These are phyloP conservation scores for Lactifluus hygrophoroides DNA, from an alignment of 768 basidiomycete genomes.

Conservation along the genomic window DNA sequence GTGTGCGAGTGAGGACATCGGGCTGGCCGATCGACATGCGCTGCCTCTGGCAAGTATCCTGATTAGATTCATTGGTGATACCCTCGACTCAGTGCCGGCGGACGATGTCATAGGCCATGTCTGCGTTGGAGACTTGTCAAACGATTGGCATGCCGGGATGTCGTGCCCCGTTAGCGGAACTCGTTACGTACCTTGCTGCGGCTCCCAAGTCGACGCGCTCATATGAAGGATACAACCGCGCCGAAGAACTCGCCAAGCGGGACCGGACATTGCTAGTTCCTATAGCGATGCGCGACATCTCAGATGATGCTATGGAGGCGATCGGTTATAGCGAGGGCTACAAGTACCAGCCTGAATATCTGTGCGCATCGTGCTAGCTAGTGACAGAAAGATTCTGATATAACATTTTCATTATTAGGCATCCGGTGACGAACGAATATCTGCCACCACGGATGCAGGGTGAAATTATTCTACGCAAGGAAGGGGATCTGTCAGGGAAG, in stretches of 20 bases:
- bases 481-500: conserved; percentile 33
- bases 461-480: conserved; percentile 31
- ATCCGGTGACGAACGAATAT: conserved; percentile 47
- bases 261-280: conserved; percentile 56
- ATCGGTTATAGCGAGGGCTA: conserved; percentile 45
- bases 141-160: conserved; percentile 77
- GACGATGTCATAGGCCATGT: conserved; percentile 41
- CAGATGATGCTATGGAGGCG: conserved; percentile 49
- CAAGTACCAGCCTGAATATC: conserved; percentile 40
- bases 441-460: conserved; percentile 37
- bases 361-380: conserved; percentile 23
- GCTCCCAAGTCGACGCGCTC: conserved; percentile 74
- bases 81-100: neutral
- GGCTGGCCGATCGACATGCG: conserved; percentile 69
- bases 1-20: conserved; percentile 81
- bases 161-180: conserved; percentile 68
- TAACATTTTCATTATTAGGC: conserved; percentile 25
- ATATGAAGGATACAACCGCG: conserved; percentile 68
- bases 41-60: conserved; percentile 53
- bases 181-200: conserved; percentile 71
- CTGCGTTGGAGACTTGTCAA: conserved; percentile 57
- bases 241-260: conserved; percentile 50
- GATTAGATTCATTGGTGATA: too few relatives aligned
- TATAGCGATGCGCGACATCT: conserved; percentile 67
- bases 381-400: too few relatives aligned